These are phyloP conservation scores for Metschnikowia aberdeeniae DNA, from an alignment of 805 yeast species.

Conservation along the genomic window DNA sequence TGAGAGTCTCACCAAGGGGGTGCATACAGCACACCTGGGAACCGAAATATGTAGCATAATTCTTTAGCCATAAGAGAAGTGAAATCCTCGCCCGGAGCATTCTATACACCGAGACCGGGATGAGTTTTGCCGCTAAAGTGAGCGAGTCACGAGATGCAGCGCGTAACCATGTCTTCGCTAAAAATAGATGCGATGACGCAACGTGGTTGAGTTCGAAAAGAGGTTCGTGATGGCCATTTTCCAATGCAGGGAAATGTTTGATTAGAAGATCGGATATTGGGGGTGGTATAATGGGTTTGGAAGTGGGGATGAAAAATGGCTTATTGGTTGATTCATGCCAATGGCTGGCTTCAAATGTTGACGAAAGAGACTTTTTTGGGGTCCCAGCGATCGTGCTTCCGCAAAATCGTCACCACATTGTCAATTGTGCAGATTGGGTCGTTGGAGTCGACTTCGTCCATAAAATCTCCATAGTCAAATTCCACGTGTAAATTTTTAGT, in stretches of 20 bases:
- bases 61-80: too few relatives aligned
- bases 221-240: neutral
- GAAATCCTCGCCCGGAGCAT: too few relatives aligned
- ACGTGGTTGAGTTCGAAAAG: neutral
- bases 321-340: neutral
- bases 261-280: too few relatives aligned
- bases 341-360: neutral
- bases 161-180: neutral
- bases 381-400: constrained; percentile 16
- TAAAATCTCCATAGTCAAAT: constrained; percentile 13
- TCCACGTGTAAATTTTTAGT: neutral
- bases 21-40: too few relatives aligned
- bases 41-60: too few relatives aligned
- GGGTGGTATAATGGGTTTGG: neutral
- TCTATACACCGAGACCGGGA: too few relatives aligned
- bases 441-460: constrained; percentile 17
- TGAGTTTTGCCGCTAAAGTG: too few relatives aligned
- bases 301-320: neutral
- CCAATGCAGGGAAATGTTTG: neutral
- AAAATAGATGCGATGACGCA: neutral
- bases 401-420: constrained; percentile 22
- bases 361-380: constrained; percentile 11
- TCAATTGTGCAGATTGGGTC: constrained; percentile 24
- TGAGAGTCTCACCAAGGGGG: too few relatives aligned
- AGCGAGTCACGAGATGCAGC: too few relatives aligned